Conservation (phyloP, 306 rosid species). For the Castanopsis chinensis region DNA sequence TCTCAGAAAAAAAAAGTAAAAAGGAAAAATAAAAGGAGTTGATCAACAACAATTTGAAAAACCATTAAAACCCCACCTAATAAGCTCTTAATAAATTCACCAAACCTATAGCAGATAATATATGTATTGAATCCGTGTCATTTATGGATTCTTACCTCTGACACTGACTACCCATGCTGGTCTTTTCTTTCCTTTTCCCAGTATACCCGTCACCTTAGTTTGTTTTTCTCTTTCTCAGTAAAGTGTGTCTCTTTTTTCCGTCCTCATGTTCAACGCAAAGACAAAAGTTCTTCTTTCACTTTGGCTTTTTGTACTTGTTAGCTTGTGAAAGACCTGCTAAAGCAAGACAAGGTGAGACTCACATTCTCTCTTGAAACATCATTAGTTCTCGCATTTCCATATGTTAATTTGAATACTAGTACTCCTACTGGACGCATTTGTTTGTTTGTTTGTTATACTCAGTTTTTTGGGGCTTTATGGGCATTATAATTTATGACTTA, state of each 20-base stretch:
- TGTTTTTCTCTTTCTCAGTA: neutral
- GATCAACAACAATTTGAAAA: conserved; percentile 31
- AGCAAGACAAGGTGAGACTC: conserved; percentile 47
- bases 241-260: neutral
- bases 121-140: conserved; percentile 34
- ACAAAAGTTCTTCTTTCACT: conserved; percentile 40
- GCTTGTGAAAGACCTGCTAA: conserved; percentile 28
- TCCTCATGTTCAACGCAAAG: conserved; percentile 32
- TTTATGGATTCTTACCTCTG: conserved; percentile 47
- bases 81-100: conserved; percentile 47
- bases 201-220: neutral
- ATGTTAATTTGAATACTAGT: conserved; percentile 9
- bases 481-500: neutral
- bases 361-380: conserved; percentile 40
- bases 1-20: too few species aligned
- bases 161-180: neutral
- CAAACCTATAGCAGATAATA: conserved; percentile 35
- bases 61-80: conserved; percentile 74
- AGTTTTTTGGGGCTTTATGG: conserved; percentile 2
- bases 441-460: neutral
- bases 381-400: conserved; percentile 14
- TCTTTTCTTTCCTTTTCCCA: conserved; percentile 23
- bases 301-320: conserved; percentile 37
- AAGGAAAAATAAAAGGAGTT: neutral
- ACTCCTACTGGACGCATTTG: neutral